Evolutionary conservation across 1,139 yeast genomes (phyloP), one percentile per base, ranked within the genome.

Genomic region (Entelexis paramagnoliae): DNA sequence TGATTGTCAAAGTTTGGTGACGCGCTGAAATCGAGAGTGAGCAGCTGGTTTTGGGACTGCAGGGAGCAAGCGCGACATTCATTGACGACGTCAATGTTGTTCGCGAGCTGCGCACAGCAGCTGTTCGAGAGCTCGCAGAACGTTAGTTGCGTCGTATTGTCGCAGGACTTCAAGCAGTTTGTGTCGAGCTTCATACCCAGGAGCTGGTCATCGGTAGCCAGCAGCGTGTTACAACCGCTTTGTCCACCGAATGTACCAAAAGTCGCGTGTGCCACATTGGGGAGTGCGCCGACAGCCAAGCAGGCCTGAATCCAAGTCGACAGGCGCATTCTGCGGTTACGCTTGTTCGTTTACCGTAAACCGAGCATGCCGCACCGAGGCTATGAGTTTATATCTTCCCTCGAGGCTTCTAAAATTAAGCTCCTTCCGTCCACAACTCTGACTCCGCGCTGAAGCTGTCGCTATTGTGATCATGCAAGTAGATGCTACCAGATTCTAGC

Each of bases 61-160:
- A 45, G 47, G 20, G 51, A 50, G 36, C 61, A 59, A 2, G 61
- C 60, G 26, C 56, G 53, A 43, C 61, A 59, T 48, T 42, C 50
- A 19, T 49, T 50, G n/a, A 52, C 38, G 11, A 26, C 34, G 19
- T 55, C 56, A 34, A 51, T 42, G 38, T 51, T 49, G 14, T 48
- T 24, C 6, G 46, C 43, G 13, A 52, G 30, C 6, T 14, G 13
- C 16, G 44, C 24, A 22, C 58, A 55, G 51, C 59, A 57, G n/a
- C 51, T 36, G 35, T 48, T 34, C 3, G 48, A 28, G 17, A 55
- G 14, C 6, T 16, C 50, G 32, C 61, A 58, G 10, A 49, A 24
- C 1, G 54, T 53, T 22, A 58, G 42, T 42, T 54, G 45, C n/a
- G 59, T 55, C 28, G 43, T 34, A 32, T 52, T 55, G 26, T 51